These are phyloP conservation scores for Gonapodya sp. DNA, from an alignment of 192 early-diverging fungal species.

Conservation along the genomic window DNA sequence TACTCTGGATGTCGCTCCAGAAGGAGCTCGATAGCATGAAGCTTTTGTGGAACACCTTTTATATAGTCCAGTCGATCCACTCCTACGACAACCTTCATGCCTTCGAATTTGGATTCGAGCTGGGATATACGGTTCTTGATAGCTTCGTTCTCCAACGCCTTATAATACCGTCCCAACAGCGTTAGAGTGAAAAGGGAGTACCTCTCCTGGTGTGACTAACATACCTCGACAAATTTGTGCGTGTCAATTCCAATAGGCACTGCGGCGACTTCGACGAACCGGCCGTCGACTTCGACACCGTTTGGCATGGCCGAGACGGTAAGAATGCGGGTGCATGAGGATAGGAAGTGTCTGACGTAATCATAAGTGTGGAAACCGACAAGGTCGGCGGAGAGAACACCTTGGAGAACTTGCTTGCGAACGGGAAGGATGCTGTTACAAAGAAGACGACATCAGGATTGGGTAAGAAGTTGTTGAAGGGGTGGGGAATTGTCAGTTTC, in stretches of 20 bases:
- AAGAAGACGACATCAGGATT: too few relatives aligned
- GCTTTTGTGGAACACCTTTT: slow-evolving; percentile 98
- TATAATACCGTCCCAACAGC: slow-evolving; percentile 2
- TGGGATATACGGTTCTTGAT: slow-evolving; percentile 67
- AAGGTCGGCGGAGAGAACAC: slow-evolving; percentile 85
- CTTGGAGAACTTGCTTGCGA: slow-evolving; percentile 82
- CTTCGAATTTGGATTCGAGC: slow-evolving; percentile 77
- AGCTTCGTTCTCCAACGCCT: slow-evolving; percentile 55
- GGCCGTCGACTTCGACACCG: slow-evolving; percentile 85
- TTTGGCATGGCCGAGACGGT: slow-evolving; percentile 89
- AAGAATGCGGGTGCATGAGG: slow-evolving; percentile 92
- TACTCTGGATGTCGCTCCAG: slow-evolving; percentile 80
- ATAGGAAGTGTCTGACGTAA: slow-evolving; percentile 77
- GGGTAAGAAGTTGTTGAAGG: neutral
- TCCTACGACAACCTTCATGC: slow-evolving; percentile 83
- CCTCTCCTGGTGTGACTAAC: slow-evolving; percentile 8
- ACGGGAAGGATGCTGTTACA: slow-evolving; percentile 80
- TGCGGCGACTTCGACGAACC: slow-evolving; percentile 89
- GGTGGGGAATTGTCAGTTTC: neutral
- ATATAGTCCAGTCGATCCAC: slow-evolving; percentile 99
- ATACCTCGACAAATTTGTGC: slow-evolving; percentile 72
- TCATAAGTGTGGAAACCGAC: slow-evolving; percentile 78
- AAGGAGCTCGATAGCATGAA: slow-evolving; percentile 92
- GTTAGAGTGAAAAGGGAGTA: neutral
- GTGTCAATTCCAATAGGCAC: slow-evolving; percentile 99